Evolutionary conservation across 257 asterid genomes (phyloP), one percentile per base, ranked within the genome.

Genomic region (Scutellaria galericulata): DNA sequence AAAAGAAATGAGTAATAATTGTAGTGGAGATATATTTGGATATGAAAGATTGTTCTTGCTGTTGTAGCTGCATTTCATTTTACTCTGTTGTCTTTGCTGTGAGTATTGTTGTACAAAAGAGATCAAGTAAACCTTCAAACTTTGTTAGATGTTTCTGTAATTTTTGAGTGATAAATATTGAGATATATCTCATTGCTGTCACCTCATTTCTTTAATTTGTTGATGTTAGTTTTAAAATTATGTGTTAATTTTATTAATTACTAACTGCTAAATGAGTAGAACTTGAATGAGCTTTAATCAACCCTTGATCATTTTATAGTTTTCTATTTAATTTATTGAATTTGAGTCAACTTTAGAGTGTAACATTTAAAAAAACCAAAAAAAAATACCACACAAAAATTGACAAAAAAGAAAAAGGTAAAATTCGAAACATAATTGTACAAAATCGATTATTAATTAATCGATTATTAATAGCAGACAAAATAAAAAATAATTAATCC

Each of bases 21-120:
- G 75, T 78, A 80, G 78, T 71, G 69, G 75, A 81, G 72, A 70
- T 64, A 54, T 82, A 64, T 63, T 60, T 72, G 66, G 35, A 31
- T 59, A 54, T 64, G 60, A 27, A 52, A 57, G 45, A 44, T 69
- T 68, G 72, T 72, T 67, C 57, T 67, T 71, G 22, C 73, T 81
- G 46, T 39, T 69, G 39, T 52, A 61, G 60, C 69, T 44, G 71
- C 77, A 72, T 79, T 55, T 58, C 64, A 53, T 64, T 57, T 27
- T 58, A 18, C 44, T 78, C 61, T 58, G 24, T 41, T 56, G 7
- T 61, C 40, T 59, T 68, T 66, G 37, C 37, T 31, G 78, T 80
- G 76, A 74, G 65, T 76, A 41, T 67, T 73, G 73, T 57, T 77
- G 86, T 84, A 71, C 77, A 77, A 75, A 75, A 79, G 74, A 79